Conservation (phyloP, 257 asterid genomes). For the Lantana camara region DNA sequence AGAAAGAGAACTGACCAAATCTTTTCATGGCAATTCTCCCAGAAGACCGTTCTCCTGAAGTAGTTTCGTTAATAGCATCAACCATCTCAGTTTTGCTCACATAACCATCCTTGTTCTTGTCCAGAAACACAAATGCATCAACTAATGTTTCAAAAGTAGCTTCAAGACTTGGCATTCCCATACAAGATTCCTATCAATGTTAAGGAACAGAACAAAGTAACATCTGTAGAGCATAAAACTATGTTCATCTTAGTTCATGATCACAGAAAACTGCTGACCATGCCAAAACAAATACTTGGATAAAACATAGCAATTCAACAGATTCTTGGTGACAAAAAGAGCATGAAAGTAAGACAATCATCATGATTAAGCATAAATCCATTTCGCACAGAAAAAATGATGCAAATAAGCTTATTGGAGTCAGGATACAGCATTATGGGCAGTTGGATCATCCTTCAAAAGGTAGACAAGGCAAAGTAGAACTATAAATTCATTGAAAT, state of each 20-base stretch:
- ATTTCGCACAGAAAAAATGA: background rate
- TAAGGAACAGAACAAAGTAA: slow-evolving; percentile 32
- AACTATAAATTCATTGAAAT: slow-evolving; percentile 70
- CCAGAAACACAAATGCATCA: slow-evolving; percentile 73
- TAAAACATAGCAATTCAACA: background rate
- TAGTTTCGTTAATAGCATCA: slow-evolving; percentile 71
- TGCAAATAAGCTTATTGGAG: background rate
- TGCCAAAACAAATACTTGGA: background rate
- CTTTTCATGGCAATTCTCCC: slow-evolving; percentile 88
- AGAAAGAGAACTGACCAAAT: slow-evolving; percentile 58
- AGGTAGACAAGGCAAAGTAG: slow-evolving; percentile 78
- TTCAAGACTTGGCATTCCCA: slow-evolving; percentile 61
- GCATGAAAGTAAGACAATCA: too few relatives aligned
- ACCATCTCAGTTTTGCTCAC: slow-evolving; percentile 87
- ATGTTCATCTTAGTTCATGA: background rate
- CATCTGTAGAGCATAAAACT: too few relatives aligned
- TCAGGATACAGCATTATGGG: slow-evolving; percentile 51
- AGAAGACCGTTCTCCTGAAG: slow-evolving; percentile 79
- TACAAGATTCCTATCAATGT: slow-evolving; percentile 50
- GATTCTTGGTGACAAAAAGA: background rate
- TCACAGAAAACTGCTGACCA: background rate
- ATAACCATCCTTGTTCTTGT: slow-evolving; percentile 82
- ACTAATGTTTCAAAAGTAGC: slow-evolving; percentile 70
- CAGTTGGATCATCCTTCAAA: slow-evolving; percentile 56
- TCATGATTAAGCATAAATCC: background rate